Base-by-base conservation (phyloP, 352 stramenopile genomes). In the Phytophthora podocarpi region DNA sequence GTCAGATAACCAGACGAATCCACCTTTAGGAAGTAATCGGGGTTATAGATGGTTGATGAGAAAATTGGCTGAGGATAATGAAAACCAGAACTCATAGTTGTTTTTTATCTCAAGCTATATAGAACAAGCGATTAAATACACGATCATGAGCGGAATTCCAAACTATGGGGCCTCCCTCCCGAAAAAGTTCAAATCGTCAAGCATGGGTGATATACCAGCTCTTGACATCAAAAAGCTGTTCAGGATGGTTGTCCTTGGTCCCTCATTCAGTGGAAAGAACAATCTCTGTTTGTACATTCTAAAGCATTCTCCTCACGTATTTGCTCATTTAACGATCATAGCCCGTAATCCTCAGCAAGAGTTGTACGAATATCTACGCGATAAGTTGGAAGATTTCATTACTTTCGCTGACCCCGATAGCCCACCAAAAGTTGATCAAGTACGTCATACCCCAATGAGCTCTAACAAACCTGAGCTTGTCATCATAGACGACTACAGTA, bases 11-110 rank as follows among this genome's bases (percentile, higher is more conserved):
- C 35, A 45, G 51, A 31, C 30, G 36, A 27, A 8, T n/a, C n/a
- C n/a, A n/a, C n/a, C n/a, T n/a, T n/a, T n/a, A n/a, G n/a, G n/a
- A n/a, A n/a, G n/a, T n/a, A n/a, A n/a, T n/a, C n/a, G n/a, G n/a
- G n/a, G n/a, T n/a, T n/a, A n/a, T n/a, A 55, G 35, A 35, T 59
- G 52, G 27, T 64, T 64, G 40, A 55, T 18, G 7, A 2, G 32
- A 60, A 58, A 23, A n/a, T 64, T 30, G 59, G 59, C 5, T 47
- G 42, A 5, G 59, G 50, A 56, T 62, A 61, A 28, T 30, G 43
- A n/a, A 67, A 67, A 23, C 49, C 58, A 42, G n/a, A n/a, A n/a
- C 39, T 50, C 45, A 67, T 61, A 35, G 61, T 61, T 67, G 21
- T 20, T 36, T 10, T n/a, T 31, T 31, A n/a, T n/a, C n/a, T n/a